Percentiles rank a stretch among this genome's conserved stretches.
These are phyloP conservation scores for Artemisia argyi DNA, from an alignment of 129 eudicot species.

Conservation along the genomic window DNA sequence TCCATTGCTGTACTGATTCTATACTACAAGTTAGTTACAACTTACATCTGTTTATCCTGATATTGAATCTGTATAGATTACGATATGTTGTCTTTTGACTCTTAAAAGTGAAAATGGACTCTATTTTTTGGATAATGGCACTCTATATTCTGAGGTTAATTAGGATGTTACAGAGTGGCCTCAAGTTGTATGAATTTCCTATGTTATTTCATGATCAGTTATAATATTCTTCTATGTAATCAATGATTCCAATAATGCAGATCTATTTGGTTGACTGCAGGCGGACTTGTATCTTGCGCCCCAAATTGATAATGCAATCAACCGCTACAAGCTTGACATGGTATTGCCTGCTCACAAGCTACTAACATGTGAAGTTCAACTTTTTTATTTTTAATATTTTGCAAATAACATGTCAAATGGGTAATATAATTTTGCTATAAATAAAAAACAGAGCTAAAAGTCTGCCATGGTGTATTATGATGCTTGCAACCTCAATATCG, in stretches of 20 bases:
- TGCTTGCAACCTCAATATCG: too few relatives aligned
- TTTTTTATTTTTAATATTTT: background rate
- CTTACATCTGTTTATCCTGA: too few relatives aligned
- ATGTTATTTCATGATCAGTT: background rate
- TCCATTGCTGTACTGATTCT: too few relatives aligned
- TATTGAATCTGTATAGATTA: too few relatives aligned
- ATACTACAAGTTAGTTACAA: too few relatives aligned
- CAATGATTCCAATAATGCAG: background rate
- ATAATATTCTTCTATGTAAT: background rate
- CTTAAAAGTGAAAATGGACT: too few relatives aligned
- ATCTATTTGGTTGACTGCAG: slow-evolving; percentile 40
- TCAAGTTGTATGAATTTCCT: slow-evolving; percentile 6
- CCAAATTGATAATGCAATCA: slow-evolving; percentile 65
- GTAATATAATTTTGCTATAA: too few relatives aligned
- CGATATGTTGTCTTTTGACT: too few relatives aligned
- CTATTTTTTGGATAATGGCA: too few relatives aligned
- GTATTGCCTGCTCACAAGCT: background rate
- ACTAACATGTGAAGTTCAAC: background rate
- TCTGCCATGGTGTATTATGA: too few relatives aligned
- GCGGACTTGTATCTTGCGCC: slow-evolving; percentile 84
- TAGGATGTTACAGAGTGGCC: background rate
- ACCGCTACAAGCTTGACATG: slow-evolving; percentile 40
- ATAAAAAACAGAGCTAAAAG: too few relatives aligned
- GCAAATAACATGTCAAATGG: background rate
- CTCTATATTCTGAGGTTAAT: too few relatives aligned